Evolutionary conservation across 2,329 filamentous ascomycete species (phyloP).

Genomic region (Fusarium brachygibbosum): DNA sequence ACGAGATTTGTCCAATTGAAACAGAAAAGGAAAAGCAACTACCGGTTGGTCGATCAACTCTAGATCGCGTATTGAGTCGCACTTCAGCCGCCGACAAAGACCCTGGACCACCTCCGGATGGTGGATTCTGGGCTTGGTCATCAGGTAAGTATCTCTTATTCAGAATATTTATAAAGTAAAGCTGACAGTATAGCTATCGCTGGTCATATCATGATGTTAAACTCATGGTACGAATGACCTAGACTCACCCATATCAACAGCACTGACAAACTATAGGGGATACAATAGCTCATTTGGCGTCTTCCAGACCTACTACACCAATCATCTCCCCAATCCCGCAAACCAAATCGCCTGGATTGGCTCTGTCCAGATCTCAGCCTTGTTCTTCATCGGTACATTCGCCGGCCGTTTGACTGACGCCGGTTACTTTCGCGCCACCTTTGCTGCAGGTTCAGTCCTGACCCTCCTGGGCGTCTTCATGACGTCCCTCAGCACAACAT

Average conservation of each 20-base stretch:
- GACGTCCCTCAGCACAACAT: conserved; percentile 57
- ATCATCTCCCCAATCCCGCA: conserved; percentile 50
- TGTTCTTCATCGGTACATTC: conserved; percentile 58
- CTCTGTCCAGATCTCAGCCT: conserved; percentile 59
- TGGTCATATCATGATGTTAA: conserved; percentile 16
- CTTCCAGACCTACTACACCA: conserved; percentile 62
- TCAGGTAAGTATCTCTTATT: not conserved
- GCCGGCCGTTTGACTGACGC: conserved; percentile 61
- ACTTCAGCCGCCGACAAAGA: not conserved
- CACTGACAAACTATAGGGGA: not conserved
- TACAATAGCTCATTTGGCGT: conserved; percentile 23
- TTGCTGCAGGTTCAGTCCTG: conserved; percentile 55
- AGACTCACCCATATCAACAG: not conserved
- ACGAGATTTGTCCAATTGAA: not conserved
- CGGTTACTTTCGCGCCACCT: conserved; percentile 57
- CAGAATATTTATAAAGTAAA: not conserved
- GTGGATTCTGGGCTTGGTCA: conserved; percentile 9
- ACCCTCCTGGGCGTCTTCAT: conserved; percentile 62
- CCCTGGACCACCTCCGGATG: conserved; percentile 10
- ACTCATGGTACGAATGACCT: conserved; percentile 1
- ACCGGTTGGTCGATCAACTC: not conserved
- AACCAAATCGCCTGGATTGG: conserved; percentile 62
- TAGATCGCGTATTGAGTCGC: conserved; percentile 4
- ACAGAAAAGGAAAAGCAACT: not conserved
- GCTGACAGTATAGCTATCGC: conserved; percentile 1